These are phyloP conservation scores for Populus hybrid DNA, from an alignment of 441 rosid species.

Conservation along the genomic window DNA sequence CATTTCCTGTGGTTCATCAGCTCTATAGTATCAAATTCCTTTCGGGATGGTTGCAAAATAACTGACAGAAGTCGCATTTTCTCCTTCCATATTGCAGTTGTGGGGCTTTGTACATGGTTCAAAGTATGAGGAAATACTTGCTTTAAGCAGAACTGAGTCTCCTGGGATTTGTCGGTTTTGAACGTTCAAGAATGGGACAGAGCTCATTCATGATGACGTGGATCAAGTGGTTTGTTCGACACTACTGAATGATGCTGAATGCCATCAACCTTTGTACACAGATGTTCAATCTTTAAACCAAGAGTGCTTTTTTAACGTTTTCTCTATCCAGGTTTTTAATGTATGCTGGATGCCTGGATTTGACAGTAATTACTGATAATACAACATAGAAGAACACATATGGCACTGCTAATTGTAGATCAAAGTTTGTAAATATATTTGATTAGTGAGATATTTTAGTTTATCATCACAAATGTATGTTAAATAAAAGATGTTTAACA, in stretches of 20 bases:
- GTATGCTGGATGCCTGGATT: not conserved
- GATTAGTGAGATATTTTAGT: no score
- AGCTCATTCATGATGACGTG: not conserved
- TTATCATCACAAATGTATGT: no score
- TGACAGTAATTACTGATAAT: not conserved
- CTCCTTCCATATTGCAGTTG: slow-evolving; percentile 44
- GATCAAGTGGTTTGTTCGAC: slow-evolving; percentile 1
- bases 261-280: not conserved
- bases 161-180: slow-evolving; percentile 87
- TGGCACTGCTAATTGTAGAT: not conserved
- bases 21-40: not conserved
- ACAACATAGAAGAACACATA: not conserved
- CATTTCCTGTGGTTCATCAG: not conserved
- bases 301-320: not conserved
- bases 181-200: slow-evolving; percentile 4
- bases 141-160: slow-evolving; percentile 57
- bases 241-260: not conserved
- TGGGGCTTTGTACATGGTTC: slow-evolving; percentile 92
- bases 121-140: slow-evolving; percentile 76
- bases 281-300: not conserved
- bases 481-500: no score
- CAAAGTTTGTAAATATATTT: no score
- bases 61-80: not conserved
- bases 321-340: not conserved
- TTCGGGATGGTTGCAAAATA: not conserved